These are phyloP conservation scores for Hemerocallis citrina DNA, from an alignment of 106 monocot species.

Conservation along the genomic window DNA sequence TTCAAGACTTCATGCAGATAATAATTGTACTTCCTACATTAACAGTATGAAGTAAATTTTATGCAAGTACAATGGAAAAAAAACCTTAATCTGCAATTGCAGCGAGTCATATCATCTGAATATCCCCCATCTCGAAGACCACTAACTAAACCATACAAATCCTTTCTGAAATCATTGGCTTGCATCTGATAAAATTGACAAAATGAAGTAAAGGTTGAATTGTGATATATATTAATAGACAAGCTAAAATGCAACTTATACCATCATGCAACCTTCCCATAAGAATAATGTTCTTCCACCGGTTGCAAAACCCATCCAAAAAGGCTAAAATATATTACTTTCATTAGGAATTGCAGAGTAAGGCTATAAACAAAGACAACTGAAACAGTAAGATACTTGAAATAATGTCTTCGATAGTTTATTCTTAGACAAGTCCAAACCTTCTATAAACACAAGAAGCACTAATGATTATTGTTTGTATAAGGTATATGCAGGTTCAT, in stretches of 20 bases:
- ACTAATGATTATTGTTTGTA: too few relatives aligned
- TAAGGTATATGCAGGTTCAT: too few relatives aligned
- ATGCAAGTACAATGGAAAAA: not conserved
- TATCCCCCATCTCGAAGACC: slow-evolving; percentile 94
- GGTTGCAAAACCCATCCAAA: slow-evolving; percentile 99
- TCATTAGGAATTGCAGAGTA: not conserved
- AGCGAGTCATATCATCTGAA: slow-evolving; percentile 99
- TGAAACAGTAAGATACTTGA: not conserved
- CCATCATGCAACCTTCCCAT: slow-evolving; percentile 99
- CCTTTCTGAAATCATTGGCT: slow-evolving; percentile 88
- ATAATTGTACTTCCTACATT: too few relatives aligned
- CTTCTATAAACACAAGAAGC: too few relatives aligned
- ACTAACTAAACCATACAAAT: slow-evolving; percentile 77
- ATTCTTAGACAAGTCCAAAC: too few relatives aligned
- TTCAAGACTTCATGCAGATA: too few relatives aligned
- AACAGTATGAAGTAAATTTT: not conserved
- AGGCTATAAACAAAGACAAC: not conserved
- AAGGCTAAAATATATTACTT: slow-evolving; percentile 57
- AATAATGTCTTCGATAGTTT: too few relatives aligned
- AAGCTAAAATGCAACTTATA: slow-evolving; percentile 23
- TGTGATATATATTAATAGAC: not conserved
- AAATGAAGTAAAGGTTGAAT: slow-evolving; percentile 4
- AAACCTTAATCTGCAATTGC: slow-evolving; percentile 77
- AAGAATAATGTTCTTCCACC: slow-evolving; percentile 97
- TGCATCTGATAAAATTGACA: slow-evolving; percentile 68